A percentile compares a stretch with the other conserved stretches of the same genome.
Conservation (phyloP, 78 protist species). For the Dictyostelium brefeldianum region DNA sequence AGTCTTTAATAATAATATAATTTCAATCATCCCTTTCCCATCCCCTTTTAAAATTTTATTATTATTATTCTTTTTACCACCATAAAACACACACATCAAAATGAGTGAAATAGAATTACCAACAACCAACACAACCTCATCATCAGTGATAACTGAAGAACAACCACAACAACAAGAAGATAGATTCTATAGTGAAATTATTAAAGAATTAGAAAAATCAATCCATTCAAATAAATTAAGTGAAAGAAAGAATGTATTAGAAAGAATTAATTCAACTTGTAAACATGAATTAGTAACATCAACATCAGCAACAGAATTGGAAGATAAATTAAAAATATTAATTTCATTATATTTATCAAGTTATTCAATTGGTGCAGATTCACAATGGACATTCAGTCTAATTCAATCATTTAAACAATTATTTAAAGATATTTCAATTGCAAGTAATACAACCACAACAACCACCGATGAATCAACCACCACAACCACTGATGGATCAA, state of each 20-base stretch:
- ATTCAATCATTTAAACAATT: background rate
- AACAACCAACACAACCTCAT: no score
- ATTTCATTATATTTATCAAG: slow-evolving; percentile 3
- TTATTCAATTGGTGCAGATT: background rate
- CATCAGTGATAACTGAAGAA: background rate
- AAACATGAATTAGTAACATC: background rate
- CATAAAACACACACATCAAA: background rate
- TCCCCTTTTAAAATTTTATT: slow-evolving; percentile 2
- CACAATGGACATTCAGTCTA: background rate
- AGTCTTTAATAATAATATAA: background rate
- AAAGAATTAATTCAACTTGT: background rate
- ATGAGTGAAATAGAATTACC: background rate
- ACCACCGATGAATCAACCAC: no score
- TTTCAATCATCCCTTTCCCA: slow-evolving; percentile 21
- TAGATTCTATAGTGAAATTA: slow-evolving; percentile 2
- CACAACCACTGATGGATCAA: no score
- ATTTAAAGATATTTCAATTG: background rate
- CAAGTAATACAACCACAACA: background rate
- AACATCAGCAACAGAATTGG: background rate
- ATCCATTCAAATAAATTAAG: slow-evolving; percentile 12
- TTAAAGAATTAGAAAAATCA: slow-evolving; percentile 12
- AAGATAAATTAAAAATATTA: background rate
- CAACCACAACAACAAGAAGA: slow-evolving; percentile 3
- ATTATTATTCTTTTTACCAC: background rate
- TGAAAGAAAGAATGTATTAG: background rate